Evolutionary conservation across 768 basidiomycete genomes (phyloP), one percentile per base, ranked within the genome.

Genomic region (Lanmaoa rubissima): DNA sequence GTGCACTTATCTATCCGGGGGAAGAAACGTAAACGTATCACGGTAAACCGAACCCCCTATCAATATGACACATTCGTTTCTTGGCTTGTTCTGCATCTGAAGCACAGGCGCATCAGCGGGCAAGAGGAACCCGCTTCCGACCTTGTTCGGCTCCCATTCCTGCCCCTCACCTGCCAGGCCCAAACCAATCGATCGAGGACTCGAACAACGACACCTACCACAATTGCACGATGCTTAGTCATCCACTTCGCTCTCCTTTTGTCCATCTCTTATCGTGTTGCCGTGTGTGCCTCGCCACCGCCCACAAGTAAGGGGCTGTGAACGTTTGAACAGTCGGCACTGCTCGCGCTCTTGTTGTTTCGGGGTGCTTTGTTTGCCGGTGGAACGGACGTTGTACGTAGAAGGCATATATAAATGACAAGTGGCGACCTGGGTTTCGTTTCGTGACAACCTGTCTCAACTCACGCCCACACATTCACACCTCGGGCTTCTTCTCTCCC

Each of bases 31-130:
- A 60, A 63, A 48, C 0, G 42, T 8, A 24, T 51, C 51, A 51
- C 48, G 46, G 48, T 21, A 24, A 55, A 48, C 16, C 44, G 46
- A 64, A 49, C 47, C 63, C 47, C 63, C 63, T 64, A 64, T 65
- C 28, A 11, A 42, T 39, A 48, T 48, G 61, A 44, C 26, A 38
- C 34, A 47, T 44, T 11, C 34, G 49, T 54, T 62, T 62, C 56
- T 36, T 54, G 34, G 28, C 28, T 2, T 36, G 60, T 24, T 51
- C 38, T 41, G 51, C 48, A 26, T 6, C 17, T 9, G 48, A 36
- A 32, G 24, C 31, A 6, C 14, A 7, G 21, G 14, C n/a, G 28
- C 43, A 26, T 56, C 44, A 36, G 17, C 26, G 34, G 40, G 39
- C 19, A 40, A 51, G 41, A 40, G 19, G 28, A 14, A 19, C 31